phyloP scores from a whole-genome alignment of 2,329 filamentous ascomycete genomes.

The Beauveria sp. region DNA sequence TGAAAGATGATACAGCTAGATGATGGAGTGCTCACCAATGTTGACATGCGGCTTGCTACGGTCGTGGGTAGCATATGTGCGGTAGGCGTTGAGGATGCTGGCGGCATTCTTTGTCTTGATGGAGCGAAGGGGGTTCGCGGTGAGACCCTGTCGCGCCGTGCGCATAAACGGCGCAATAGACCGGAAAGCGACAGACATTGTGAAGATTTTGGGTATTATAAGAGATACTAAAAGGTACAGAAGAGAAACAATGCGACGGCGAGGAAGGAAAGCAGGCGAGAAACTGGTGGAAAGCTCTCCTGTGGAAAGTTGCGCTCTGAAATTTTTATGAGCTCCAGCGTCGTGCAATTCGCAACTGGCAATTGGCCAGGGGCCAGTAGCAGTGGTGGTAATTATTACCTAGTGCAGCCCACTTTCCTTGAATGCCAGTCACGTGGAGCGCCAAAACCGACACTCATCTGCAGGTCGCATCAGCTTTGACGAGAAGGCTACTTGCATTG shows the following conservation, averaged over 20 bases:
- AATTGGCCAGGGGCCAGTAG: conserved; percentile 8
- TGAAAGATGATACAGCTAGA: no score
- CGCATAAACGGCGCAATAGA: conserved; percentile 72
- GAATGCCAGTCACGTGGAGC: conserved; percentile 6
- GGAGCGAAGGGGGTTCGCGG: conserved; percentile 70
- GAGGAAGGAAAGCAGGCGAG: conserved; percentile 13
- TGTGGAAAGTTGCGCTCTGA: conserved; percentile 21
- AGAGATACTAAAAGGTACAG: conserved; percentile 19
- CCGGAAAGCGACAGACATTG: conserved; percentile 76
- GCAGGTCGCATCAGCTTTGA: not conserved
- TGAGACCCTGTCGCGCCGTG: conserved; percentile 69
- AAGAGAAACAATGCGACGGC: conserved; percentile 19
- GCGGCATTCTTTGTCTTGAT: conserved; percentile 55
- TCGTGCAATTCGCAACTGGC: conserved; percentile 10
- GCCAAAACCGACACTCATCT: not conserved
- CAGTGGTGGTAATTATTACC: not conserved
- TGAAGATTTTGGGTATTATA: conserved; percentile 27
- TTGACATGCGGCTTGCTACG: conserved; percentile 96
- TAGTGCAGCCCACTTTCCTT: not conserved
- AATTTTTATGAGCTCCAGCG: conserved; percentile 29
- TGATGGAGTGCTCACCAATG: conserved; percentile 56
- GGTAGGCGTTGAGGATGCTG: conserved; percentile 57
- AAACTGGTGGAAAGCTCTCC: conserved; percentile 16
- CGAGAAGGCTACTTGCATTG: not conserved
- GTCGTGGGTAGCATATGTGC: conserved; percentile 67